These are phyloP conservation scores for Pleurotus ostreatus DNA, from an alignment of 768 basidiomycete genomes.

Conservation along the genomic window DNA sequence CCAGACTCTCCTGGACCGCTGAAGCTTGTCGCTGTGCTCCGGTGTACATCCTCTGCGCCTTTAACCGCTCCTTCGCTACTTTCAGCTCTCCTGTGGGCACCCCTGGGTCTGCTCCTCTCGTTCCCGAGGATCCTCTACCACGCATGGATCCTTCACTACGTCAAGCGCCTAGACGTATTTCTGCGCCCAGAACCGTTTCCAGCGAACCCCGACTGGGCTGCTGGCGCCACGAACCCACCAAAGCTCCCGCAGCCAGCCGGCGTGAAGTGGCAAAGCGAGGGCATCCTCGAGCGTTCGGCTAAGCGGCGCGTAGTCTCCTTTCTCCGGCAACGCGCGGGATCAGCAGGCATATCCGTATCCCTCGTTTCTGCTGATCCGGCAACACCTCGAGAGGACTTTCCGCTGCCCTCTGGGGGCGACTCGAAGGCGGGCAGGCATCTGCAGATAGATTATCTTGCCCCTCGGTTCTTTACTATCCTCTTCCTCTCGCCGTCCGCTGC, in stretches of 20 bases:
- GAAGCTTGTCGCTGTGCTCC: slow-evolving; percentile 52
- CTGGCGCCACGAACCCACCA: slow-evolving; percentile 14
- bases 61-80: slow-evolving; percentile 37
- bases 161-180: slow-evolving; percentile 51
- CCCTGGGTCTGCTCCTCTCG: slow-evolving; percentile 51
- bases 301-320: slow-evolving; percentile 27
- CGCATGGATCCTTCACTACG: slow-evolving; percentile 59
- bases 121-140: slow-evolving; percentile 59
- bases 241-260: slow-evolving; percentile 21
- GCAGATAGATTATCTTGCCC: slow-evolving; percentile 39
- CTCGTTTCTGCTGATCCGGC: slow-evolving; percentile 35
- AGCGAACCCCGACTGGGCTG: slow-evolving; percentile 18
- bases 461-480: slow-evolving; percentile 44
- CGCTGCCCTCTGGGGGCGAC: background rate
- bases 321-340: slow-evolving; percentile 28
- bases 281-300: slow-evolving; percentile 29
- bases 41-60: slow-evolving; percentile 30
- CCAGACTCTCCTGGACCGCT: slow-evolving; percentile 24
- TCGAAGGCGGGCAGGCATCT: slow-evolving; percentile 12
- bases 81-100: slow-evolving; percentile 33
- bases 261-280: slow-evolving; percentile 29
- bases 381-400: slow-evolving; percentile 20
- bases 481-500: slow-evolving; percentile 38
- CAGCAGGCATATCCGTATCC: slow-evolving; percentile 29
- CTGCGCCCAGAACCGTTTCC: slow-evolving; percentile 55